Evolutionary conservation across 2,329 filamentous ascomycete species (phyloP), one percentile per base, ranked within the genome.

Genomic region (Ceratocystis alfenasii): DNA sequence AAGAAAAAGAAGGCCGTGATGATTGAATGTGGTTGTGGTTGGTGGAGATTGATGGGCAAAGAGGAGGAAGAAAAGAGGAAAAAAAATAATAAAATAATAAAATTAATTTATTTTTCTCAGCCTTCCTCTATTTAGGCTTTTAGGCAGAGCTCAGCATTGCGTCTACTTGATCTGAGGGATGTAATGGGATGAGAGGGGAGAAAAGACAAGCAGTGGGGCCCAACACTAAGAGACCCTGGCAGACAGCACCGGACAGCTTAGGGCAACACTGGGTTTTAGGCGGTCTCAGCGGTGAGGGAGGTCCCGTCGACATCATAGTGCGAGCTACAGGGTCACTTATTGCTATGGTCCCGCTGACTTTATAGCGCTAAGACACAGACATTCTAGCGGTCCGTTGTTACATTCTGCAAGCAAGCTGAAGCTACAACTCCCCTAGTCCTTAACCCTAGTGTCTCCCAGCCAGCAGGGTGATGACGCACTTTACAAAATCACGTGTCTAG

Each of bases 101-200:
- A 41, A 30, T 28, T 50, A 53, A n/a, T 53, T 53, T 53, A 22
- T 53, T 53, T 53, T 53, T 53, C 22, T 53, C 22, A 53, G 22
- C 48, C 22, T 25, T 53, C 48, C 12, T 8, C n/a, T n/a, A n/a
- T 53, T 53, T 25, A 53, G 48, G 7, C 48, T 53, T 50, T 25
- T 53, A 53, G 48, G 48, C 48, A 53, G 48, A 20, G 48, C n/a
- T 53, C 48, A 53, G 48, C n/a, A n/a, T 53, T 53, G 48, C 48
- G 48, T 53, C 48, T 53, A 20, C 48, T 53, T 53, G n/a, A 53
- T 22, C n/a, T 53, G n/a, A 22, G 22, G 10, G n/a, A 5, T 15
- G 10, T 41, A 41, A 15, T 41, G 36, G 12, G 36, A 41, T 41
- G 17, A 20, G 22, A 12, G n/a, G n/a, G 48, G 48, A 53, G n/a